Base-by-base conservation (phyloP, 140 eudicot genomes). In the Stevia rebaudiana region DNA sequence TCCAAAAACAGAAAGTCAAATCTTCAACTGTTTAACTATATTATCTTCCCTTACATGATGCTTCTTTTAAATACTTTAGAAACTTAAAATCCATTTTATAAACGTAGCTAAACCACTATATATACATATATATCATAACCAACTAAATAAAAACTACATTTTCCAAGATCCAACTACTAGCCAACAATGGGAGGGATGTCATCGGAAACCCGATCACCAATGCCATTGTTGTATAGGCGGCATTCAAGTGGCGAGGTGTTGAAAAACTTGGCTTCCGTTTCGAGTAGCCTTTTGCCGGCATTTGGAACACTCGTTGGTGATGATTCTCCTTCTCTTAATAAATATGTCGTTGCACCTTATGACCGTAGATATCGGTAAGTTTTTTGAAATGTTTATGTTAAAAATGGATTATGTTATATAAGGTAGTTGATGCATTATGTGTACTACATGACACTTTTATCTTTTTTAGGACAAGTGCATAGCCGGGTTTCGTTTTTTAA, bases 261-360 rank as follows among this genome's bases (percentile, higher is more conserved):
- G 49, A 73, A 70, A 59, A 73, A 73, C 58, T 36, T 72, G 61
- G 76, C 82, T 4, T 78, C 82, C 0, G 82, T 72, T 33, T 78
- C 82, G 33, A 78, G 79, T 50, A 78, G 82, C 48, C 79, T 78
- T 53, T 72, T 78, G 71, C 79, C 82, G 0, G 79, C 82, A 24
- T 78, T 78, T 67, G 82, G 82, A 67, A 78, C 82, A 31, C 35
- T 78, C 17, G 71, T 72, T 11, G 79, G 79, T 53, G 72, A 72
- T 3, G 75, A 67, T 59, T 67, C 78, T 60, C 74, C 75, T n/a
- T 21, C 9, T 21, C 82, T 78, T 33, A 69, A 46, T 15, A 72
- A 72, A 72, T 72, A 78, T 46, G 74, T 72, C 30, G 54, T 78
- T 53, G 82, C 75, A 23, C 82, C 82, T 0, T 77, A 72, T 60